Base-by-base conservation (phyloP, 176 grass and related monocot genomes). In the Bromus sterilis region DNA sequence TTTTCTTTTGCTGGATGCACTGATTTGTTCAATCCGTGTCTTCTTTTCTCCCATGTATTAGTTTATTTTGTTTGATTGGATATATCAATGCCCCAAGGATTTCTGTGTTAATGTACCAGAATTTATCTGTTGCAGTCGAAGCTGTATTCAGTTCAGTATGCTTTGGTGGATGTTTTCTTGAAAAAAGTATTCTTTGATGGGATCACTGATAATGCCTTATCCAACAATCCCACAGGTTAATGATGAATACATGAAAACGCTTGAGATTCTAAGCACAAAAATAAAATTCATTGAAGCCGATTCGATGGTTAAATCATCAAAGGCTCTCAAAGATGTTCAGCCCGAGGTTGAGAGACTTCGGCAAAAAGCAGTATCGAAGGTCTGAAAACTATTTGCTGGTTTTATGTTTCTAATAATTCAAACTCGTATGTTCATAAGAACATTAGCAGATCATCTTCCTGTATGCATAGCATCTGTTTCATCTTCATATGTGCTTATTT, bases 281-380 rank as follows among this genome's bases (percentile, higher is more conserved):
- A 89, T 97, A 51, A 97, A 91, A 77, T 97, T 91, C 76, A 78
- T 94, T 24, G 94, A 97, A 87, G 94, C 86, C 42, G 91, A 97
- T 66, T 71, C 67, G 28, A 86, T 88, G 84, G 89, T 97, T 86
- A 97, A 97, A 91, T 89, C 88, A 0, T 89, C 94, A 23, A 90
- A 89, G 88, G 94, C 89, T 87, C 78, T 97, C 84, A 97, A 87
- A 86, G 94, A 97, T 87, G 82, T 94, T 84, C 94, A 94, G 40
- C 94, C 91, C 87, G 91, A 97, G 86, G 83, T 91, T 51, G 94
- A 97, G 82, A 97, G 89, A 78, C 79, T 97, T 51, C 44, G 94
- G 70, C 94, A 94, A 81, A 97, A 97, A 89, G 89, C 91, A 62
- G 91, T 97, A 80, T 91, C 94, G n/a, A 97, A 97, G 94, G 94